These are phyloP conservation scores for Penicillium hesseltinei DNA, from an alignment of 2,329 filamentous ascomycete genomes.

Conservation along the genomic window DNA sequence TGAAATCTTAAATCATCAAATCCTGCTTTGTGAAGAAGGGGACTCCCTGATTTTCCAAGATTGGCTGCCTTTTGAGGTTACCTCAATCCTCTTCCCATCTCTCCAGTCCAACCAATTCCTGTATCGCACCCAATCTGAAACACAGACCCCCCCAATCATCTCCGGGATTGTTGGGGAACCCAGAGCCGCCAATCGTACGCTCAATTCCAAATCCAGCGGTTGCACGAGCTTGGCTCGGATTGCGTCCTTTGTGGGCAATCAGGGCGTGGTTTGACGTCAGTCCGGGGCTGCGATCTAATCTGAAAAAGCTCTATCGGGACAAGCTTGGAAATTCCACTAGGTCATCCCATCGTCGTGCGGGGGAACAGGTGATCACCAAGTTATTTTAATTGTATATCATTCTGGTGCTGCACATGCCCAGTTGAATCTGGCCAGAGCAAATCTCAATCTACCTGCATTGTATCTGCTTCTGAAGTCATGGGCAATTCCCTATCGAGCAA, in stretches of 20 bases:
- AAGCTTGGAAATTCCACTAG: conserved; percentile 5
- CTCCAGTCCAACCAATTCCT: conserved; percentile 22
- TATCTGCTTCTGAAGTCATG: conserved; percentile 28
- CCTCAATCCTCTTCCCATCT: conserved; percentile 8
- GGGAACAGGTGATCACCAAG: conserved; percentile 8
- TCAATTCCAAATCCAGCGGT: conserved; percentile 19
- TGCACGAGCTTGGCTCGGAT: conserved; percentile 25
- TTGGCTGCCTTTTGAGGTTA: conserved; percentile 13
- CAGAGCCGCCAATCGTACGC: conserved; percentile 24
- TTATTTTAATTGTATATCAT: conserved; percentile 12
- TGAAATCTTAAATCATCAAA: conserved; percentile 1
- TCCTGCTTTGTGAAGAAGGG: conserved; percentile 2
- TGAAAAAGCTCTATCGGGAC: conserved; percentile 2
- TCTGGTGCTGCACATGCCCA: conserved; percentile 2
- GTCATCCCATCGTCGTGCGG: conserved; percentile 6
- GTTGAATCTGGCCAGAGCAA: conserved; percentile 9
- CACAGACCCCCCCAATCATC: conserved; percentile 18
- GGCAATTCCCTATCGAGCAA: conserved; percentile 37
- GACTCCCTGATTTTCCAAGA: neutral
- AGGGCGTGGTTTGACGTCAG: conserved; percentile 27
- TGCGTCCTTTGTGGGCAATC: conserved; percentile 17
- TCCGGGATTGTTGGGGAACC: conserved; percentile 17
- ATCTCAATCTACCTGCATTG: conserved; percentile 12
- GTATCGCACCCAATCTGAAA: conserved; percentile 26
- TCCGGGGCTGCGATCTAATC: conserved; percentile 23